These are phyloP conservation scores for Tolypocladium cylindrosporum DNA, from an alignment of 2,329 filamentous ascomycete species.

Conservation along the genomic window DNA sequence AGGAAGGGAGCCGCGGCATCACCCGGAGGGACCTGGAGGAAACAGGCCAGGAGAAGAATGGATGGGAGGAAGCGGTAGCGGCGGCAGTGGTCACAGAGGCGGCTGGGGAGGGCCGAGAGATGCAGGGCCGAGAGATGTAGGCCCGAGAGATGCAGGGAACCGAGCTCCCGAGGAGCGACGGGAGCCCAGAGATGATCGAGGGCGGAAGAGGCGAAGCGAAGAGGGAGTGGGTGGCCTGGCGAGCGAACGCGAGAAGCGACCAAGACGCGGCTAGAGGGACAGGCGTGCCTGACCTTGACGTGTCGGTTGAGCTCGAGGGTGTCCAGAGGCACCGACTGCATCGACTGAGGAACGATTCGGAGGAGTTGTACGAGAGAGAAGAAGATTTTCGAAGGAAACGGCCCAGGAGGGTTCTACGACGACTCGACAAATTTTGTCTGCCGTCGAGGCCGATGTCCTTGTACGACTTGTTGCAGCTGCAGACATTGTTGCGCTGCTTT, in stretches of 20 bases:
- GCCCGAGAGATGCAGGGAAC: constrained; percentile 20
- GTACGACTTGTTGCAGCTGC: background rate
- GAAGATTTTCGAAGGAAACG: background rate
- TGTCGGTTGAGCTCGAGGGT: background rate
- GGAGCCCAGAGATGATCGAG: constrained; percentile 24
- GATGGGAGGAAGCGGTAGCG: constrained; percentile 9
- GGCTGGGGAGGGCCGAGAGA: constrained; percentile 25
- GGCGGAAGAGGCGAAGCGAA: constrained; percentile 33
- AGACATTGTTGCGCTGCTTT: background rate
- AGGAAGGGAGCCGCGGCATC: constrained; percentile 22
- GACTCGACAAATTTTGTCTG: background rate
- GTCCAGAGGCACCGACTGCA: background rate
- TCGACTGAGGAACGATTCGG: background rate
- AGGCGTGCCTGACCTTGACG: background rate
- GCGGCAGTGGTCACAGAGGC: constrained; percentile 20
- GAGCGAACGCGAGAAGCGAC: constrained; percentile 44
- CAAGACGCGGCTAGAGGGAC: constrained; percentile 23
- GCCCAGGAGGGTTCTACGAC: background rate
- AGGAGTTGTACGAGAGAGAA: background rate
- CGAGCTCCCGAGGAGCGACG: constrained; percentile 22
- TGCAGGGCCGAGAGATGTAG: constrained; percentile 17
- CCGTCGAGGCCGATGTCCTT: background rate
- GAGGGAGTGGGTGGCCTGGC: constrained; percentile 29
- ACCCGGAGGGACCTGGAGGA: constrained; percentile 12
- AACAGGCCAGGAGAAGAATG: constrained; percentile 9